Evolutionary conservation across 768 basidiomycete genomes (phyloP).

Genomic region (Suillus bovinus): DNA sequence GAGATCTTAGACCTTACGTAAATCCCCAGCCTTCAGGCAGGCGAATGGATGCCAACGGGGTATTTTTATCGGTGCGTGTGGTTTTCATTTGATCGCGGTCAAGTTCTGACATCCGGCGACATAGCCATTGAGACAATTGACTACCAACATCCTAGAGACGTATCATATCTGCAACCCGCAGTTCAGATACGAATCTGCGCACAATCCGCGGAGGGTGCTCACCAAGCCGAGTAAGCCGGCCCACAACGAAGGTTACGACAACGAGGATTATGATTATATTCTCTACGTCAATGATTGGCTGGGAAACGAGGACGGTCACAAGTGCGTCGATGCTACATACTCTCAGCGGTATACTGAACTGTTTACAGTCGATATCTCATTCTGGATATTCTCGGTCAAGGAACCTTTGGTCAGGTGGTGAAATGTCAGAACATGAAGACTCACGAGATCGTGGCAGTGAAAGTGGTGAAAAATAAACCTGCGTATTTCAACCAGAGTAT

Average conservation of each 20-base stretch:
- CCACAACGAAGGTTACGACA: slow-evolving; percentile 97
- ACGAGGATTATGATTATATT: slow-evolving; percentile 99
- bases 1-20: slow-evolving; percentile 77
- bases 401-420: slow-evolving; percentile 98
- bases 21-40: slow-evolving; percentile 64
- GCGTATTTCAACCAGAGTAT: slow-evolving; percentile 99
- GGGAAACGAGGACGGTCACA: slow-evolving; percentile 92
- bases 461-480: slow-evolving; percentile 99
- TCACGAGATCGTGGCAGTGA: slow-evolving; percentile 97
- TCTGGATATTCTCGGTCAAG: slow-evolving; percentile 96
- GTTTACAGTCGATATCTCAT: slow-evolving; percentile 78
- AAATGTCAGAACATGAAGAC: slow-evolving; percentile 99
- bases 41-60: slow-evolving; percentile 74
- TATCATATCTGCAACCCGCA: slow-evolving; percentile 93
- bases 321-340: slow-evolving; percentile 53
- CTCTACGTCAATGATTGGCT: slow-evolving; percentile 99
- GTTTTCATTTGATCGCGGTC: neutral
- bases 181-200: slow-evolving; percentile 92
- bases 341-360: slow-evolving; percentile 12
- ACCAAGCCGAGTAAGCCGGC: slow-evolving; percentile 97
- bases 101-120: slow-evolving; percentile 15
- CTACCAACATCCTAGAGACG: slow-evolving; percentile 85
- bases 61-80: slow-evolving; percentile 76
- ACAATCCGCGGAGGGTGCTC: slow-evolving; percentile 94
- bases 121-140: slow-evolving; percentile 68